Evolutionary conservation across 1,139 yeast genomes (phyloP).

Genomic region (Yamadazyma triangularis): DNA sequence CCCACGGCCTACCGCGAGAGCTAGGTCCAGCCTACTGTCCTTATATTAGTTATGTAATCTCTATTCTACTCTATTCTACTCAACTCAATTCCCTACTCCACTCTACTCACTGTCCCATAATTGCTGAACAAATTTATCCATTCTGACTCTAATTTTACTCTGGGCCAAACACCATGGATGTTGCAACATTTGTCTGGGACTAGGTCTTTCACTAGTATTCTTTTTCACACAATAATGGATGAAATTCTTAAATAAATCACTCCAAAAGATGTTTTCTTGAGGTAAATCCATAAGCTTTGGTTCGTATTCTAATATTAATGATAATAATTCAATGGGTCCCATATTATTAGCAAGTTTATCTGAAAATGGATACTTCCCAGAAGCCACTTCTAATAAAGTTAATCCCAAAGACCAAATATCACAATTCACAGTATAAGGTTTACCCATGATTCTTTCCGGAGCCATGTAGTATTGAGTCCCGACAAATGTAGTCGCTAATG

Average conservation of each 20-base stretch:
- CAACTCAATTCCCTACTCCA: too few species aligned
- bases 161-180: constrained; percentile 92
- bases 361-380: constrained; percentile 72
- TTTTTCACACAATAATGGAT: constrained; percentile 77
- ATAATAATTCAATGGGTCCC: constrained; percentile 82
- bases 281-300: constrained; percentile 78
- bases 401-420: constrained; percentile 97
- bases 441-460: constrained; percentile 93
- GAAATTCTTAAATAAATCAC: constrained; percentile 77
- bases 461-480: constrained; percentile 99
- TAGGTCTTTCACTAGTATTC: constrained; percentile 75
- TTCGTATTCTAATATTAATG: constrained; percentile 75
- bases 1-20: too few species aligned
- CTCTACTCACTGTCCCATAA: too few species aligned
- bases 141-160: constrained; percentile 62
- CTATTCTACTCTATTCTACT: too few species aligned
- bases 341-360: constrained; percentile 23
- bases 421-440: constrained; percentile 88
- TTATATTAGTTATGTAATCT: too few species aligned
- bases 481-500: constrained; percentile 91
- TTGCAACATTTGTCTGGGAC: constrained; percentile 85
- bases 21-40: too few species aligned
- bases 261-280: constrained; percentile 73
- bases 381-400: constrained; percentile 87
- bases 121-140: constrained; percentile 79